Base-by-base conservation (phyloP, 352 stramenopile species). In the Phytophthora gonapodyides region DNA sequence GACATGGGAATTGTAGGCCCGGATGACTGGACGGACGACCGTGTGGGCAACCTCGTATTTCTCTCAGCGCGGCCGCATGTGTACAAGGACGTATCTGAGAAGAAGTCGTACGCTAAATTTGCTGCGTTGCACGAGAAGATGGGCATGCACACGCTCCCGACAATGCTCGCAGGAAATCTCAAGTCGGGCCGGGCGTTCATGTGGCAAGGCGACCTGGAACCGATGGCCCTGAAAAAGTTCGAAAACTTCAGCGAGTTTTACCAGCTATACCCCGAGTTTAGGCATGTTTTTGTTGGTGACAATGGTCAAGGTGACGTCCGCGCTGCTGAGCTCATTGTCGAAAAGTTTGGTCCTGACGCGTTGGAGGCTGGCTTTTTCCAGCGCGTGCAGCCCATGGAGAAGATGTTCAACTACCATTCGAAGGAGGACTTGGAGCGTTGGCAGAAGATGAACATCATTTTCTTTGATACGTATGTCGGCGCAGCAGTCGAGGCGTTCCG, bases 41-140 rank as follows among this genome's bases (percentile, higher is more conserved):
- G 85, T 34, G 78, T 98, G 1, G 97, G 97, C 19, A 99, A 99
- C 69, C 79, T 99, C 15, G 97, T 98, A 5, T 99, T 99, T 69
- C 75, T 99, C 6, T 98, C 93, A 2, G 97, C 97, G 15, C 79
- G 97, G 33, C 97, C 97, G 6, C 97, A 99, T 72, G 88, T 99
- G 44, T 99, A 99, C 82, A 99, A 99, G 74, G 97, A 99, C 70
- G 79, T 99, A 48, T 98, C 93, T 33, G 97, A 99, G 69, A 98
- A 98, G 61, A 94, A 97, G 31, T 98, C 96, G 52, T 99, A 98
- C 75, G 84, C 84, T 17, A 99, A 99, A 54, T 99, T 99, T 79
- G 85, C 96, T 44, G 96, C 91, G 31, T 69, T 99, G 6, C 86
- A 97, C 59, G 78, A 93, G 61, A 82, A 87, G 66, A 89, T 93